These are phyloP conservation scores for Nosema granulosis DNA, from an alignment of 371 early-diverging fungal genomes.

Conservation along the genomic window DNA sequence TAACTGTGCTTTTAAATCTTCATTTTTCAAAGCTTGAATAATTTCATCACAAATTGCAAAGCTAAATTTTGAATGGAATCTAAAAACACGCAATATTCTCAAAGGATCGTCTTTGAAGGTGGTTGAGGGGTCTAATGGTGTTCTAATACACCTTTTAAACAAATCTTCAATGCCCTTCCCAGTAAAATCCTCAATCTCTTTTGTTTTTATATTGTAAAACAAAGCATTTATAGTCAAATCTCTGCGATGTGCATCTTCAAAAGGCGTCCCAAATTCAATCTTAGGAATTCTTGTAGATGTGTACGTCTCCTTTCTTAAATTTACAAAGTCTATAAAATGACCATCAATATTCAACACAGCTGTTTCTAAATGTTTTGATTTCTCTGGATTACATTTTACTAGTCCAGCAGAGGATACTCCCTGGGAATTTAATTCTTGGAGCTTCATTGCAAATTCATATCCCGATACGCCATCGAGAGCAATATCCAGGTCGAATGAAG, in stretches of 20 bases:
- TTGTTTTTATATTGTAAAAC: constrained; percentile 87
- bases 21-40: constrained; percentile 67
- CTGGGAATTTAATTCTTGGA: constrained; percentile 57
- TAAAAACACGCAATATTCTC: constrained; percentile 84
- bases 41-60: constrained; percentile 75
- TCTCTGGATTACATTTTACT: constrained; percentile 85
- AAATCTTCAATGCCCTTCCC: constrained; percentile 68
- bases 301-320: constrained; percentile 85
- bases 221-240: constrained; percentile 96
- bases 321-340: constrained; percentile 83
- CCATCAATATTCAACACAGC: constrained; percentile 79
- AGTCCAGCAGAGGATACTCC: constrained; percentile 70
- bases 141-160: constrained; percentile 68
- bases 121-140: constrained; percentile 81
- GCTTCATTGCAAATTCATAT: constrained; percentile 77
- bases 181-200: constrained; percentile 83
- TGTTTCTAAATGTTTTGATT: constrained; percentile 95
- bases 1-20: constrained; percentile 68
- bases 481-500: constrained; percentile 86
- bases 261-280: constrained; percentile 80
- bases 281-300: constrained; percentile 76
- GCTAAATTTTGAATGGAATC: constrained; percentile 83
- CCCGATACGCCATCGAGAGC: constrained; percentile 90
- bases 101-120: constrained; percentile 95
- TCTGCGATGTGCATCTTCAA: constrained; percentile 88